A percentile compares a stretch with the other conserved stretches of the same genome.
Evolutionary conservation across 192 early-diverging fungal species (phyloP).

Genomic region (Dissophora globulifera): DNA sequence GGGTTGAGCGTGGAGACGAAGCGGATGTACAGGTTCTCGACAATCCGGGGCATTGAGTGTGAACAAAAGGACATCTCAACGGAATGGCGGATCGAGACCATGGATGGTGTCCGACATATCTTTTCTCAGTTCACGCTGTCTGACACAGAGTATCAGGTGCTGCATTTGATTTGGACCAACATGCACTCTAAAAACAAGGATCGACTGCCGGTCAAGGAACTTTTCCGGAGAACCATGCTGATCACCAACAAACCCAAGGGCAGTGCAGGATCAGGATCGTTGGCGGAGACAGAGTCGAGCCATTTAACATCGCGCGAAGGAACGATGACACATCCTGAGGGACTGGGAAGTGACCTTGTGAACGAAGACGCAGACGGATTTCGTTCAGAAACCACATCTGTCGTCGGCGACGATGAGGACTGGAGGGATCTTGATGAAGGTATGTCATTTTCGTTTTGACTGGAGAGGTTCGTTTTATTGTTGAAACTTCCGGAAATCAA

Average conservation of each 20-base stretch:
- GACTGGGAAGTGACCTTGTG: background rate
- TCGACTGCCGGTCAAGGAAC: conserved; percentile 43
- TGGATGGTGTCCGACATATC: conserved; percentile 37
- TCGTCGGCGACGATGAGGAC: conserved; percentile 4
- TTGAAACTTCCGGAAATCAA: too few relatives aligned
- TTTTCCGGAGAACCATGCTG: conserved; percentile 27
- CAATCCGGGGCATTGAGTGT: conserved; percentile 43
- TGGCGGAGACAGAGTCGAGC: conserved; percentile 45
- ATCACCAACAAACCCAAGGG: conserved; percentile 48
- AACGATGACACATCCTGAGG: conserved; percentile 5
- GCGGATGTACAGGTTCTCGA: conserved; percentile 49
- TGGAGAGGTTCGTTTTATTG: too few relatives aligned
- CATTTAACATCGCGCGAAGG: conserved; percentile 31
- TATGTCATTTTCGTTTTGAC: too few relatives aligned
- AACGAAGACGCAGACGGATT: background rate
- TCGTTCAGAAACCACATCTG: conserved; percentile 11
- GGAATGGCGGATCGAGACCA: conserved; percentile 49
- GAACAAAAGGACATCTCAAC: conserved; percentile 54
- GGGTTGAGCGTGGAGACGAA: conserved; percentile 43
- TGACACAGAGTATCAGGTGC: conserved; percentile 43
- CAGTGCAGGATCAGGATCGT: conserved; percentile 44
- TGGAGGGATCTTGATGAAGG: conserved; percentile 32
- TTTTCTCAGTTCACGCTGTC: conserved; percentile 39
- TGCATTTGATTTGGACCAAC: conserved; percentile 53
- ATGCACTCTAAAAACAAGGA: conserved; percentile 30